These are phyloP conservation scores for Lactuca saligna DNA, from an alignment of 129 eudicot species.

Conservation along the genomic window DNA sequence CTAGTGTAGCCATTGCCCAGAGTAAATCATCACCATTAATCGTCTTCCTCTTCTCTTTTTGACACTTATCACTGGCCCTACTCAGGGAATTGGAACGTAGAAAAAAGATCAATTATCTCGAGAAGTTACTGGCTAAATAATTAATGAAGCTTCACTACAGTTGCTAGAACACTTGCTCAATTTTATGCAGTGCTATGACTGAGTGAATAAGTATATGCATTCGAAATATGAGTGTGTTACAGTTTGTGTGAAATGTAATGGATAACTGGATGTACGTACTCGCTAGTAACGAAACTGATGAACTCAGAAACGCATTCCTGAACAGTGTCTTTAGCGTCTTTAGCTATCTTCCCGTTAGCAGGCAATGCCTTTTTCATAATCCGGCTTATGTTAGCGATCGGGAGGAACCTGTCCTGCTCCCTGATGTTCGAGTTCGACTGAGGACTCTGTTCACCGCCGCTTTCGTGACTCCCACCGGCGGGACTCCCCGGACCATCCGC, in stretches of 20 bases:
- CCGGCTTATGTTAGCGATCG: constrained; percentile 67
- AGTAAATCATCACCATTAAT: constrained; percentile 66
- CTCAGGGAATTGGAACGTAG: constrained; percentile 1
- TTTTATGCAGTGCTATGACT: neutral
- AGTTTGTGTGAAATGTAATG: neutral
- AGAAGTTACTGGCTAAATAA: neutral
- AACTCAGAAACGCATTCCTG: constrained; percentile 79
- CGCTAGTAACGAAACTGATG: constrained; percentile 68
- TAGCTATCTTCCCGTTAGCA: constrained; percentile 67
- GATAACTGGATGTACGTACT: constrained; percentile 29
- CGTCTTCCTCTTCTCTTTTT: constrained; percentile 63
- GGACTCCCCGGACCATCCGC: constrained; percentile 57
- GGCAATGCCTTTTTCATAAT: constrained; percentile 68
- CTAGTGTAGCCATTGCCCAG: constrained; percentile 77
- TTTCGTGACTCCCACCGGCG: constrained; percentile 56
- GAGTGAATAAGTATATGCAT: neutral
- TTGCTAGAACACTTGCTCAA: constrained; percentile 5
- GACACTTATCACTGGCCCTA: constrained; percentile 71
- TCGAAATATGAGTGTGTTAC: neutral
- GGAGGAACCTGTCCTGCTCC: constrained; percentile 62
- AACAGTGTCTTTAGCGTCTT: constrained; percentile 68
- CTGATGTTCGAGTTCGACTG: constrained; percentile 49
- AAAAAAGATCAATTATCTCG: neutral
- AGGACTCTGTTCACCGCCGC: constrained; percentile 69
- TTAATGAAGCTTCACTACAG: neutral